Conservation (phyloP, 2,329 filamentous ascomycete species). For the Hymenoscyphus occultus region DNA sequence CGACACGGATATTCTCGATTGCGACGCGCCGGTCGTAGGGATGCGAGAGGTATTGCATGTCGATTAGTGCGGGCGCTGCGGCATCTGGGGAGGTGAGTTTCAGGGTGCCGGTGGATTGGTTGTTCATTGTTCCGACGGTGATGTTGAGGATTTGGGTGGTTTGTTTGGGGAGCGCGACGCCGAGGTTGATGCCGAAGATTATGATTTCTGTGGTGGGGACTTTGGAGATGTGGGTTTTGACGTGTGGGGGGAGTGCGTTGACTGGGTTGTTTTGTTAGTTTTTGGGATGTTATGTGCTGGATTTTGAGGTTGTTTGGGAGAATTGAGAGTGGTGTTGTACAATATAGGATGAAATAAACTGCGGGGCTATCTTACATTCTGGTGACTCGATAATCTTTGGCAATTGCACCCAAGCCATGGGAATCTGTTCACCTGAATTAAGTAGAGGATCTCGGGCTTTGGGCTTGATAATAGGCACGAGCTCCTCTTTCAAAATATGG, state of each 20-base stretch:
- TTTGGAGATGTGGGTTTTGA: constrained; percentile 1
- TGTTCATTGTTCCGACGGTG: constrained; percentile 50
- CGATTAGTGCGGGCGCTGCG: constrained; percentile 59
- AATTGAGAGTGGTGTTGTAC: constrained; percentile 50
- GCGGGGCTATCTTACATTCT: constrained; percentile 44
- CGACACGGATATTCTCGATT: constrained; percentile 44
- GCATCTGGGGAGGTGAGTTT: constrained; percentile 59
- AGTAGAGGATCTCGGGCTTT: background rate
- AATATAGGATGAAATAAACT: constrained; percentile 38
- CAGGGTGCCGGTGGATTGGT: constrained; percentile 59
- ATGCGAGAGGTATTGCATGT: constrained; percentile 56
- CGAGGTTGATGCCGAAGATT: background rate
- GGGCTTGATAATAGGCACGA: background rate
- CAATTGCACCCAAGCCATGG: constrained; percentile 42
- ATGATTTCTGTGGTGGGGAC: background rate
- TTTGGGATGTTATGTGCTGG: background rate
- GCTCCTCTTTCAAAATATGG: constrained; percentile 40
- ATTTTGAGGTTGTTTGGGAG: constrained; percentile 41
- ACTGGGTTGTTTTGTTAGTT: background rate
- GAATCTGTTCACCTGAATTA: constrained; percentile 40
- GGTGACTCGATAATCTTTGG: constrained; percentile 47
- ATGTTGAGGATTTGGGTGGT: background rate
- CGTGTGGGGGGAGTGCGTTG: background rate
- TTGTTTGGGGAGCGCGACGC: background rate
- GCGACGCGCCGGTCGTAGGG: constrained; percentile 53